Percentiles rank a stretch among this genome's conserved stretches.
Conservation (phyloP, 108 stramenopile species). For the Stephanodiscus minutulus region DNA sequence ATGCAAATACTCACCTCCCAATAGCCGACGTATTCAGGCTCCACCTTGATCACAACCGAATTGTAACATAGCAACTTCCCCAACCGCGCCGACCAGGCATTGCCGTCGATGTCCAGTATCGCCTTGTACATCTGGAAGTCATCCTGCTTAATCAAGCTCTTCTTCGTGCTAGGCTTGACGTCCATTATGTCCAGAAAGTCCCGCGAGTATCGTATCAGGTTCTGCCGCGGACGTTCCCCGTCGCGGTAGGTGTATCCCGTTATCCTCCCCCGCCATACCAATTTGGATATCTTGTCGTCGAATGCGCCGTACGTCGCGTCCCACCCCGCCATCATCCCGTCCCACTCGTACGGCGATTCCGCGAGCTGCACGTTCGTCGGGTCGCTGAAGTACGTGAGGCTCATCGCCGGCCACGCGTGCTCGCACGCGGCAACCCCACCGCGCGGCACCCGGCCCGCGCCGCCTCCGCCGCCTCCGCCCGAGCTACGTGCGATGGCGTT, state of each 20-base stretch:
- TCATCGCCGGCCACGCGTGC: slow-evolving; percentile 35
- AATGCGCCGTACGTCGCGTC: slow-evolving; percentile 23
- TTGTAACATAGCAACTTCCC: slow-evolving; percentile 46
- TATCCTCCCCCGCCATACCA: slow-evolving; percentile 33
- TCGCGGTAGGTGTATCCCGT: slow-evolving; percentile 36
- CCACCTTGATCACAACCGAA: slow-evolving; percentile 53
- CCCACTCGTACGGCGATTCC: slow-evolving; percentile 26
- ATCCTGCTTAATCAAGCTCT: slow-evolving; percentile 22
- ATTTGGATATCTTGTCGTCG: slow-evolving; percentile 30
- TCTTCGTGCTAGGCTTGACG: slow-evolving; percentile 1
- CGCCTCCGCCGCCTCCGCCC: no score
- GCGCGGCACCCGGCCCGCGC: no score
- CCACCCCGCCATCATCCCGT: slow-evolving; percentile 26
- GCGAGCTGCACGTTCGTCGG: slow-evolving; percentile 17
- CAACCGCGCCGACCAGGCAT: slow-evolving; percentile 50
- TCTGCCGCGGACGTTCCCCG: slow-evolving; percentile 27
- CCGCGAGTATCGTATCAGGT: slow-evolving; percentile 16
- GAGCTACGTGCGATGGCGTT: slow-evolving; percentile 25
- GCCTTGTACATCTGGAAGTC: slow-evolving; percentile 44
- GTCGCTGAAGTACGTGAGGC: slow-evolving; percentile 27
- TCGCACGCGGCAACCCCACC: no score
- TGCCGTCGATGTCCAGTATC: slow-evolving; percentile 56
- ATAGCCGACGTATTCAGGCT: slow-evolving; percentile 47
- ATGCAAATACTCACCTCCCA: slow-evolving; percentile 15
- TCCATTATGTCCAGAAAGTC: slow-evolving; percentile 32